Percentiles rank a stretch among this genome's conserved stretches.
Conservation (phyloP, 2,329 filamentous ascomycete genomes). For the Fusarium chuoi region DNA sequence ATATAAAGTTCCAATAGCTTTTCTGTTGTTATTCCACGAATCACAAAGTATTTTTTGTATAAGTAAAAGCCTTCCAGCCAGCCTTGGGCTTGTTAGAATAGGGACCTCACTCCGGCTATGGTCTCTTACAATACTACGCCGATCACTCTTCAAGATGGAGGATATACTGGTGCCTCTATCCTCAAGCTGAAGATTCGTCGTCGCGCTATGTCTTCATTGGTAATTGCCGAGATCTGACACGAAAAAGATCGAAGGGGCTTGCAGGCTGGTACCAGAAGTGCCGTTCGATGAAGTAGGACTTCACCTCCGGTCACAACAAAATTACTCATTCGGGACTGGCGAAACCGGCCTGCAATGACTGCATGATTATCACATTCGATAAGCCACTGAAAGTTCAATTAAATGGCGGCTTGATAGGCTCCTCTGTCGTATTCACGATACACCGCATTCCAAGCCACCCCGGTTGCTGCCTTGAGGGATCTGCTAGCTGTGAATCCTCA, state of each 20-base stretch:
- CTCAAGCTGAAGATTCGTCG: too few species aligned
- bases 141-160: neutral
- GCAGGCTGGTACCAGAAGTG: neutral
- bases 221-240: neutral
- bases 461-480: constrained; percentile 12
- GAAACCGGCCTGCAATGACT: neutral
- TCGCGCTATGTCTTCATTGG: neutral
- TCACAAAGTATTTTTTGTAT: fast-evolving
- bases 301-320: neutral
- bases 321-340: neutral
- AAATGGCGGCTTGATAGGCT: neutral
- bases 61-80: too few species aligned
- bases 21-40: fast-evolving
- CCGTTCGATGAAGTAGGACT: neutral
- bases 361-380: neutral
- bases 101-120: too few species aligned
- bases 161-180: too few species aligned
- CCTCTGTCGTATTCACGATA: neutral
- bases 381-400: neutral
- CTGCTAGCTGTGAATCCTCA: neutral
- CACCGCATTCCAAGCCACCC: neutral
- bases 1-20: too few species aligned
- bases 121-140: too few species aligned
- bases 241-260: neutral
- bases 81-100: too few species aligned